Base-by-base conservation (phyloP, 1,284 basidiomycete species). In the Marasmius oreades region DNA sequence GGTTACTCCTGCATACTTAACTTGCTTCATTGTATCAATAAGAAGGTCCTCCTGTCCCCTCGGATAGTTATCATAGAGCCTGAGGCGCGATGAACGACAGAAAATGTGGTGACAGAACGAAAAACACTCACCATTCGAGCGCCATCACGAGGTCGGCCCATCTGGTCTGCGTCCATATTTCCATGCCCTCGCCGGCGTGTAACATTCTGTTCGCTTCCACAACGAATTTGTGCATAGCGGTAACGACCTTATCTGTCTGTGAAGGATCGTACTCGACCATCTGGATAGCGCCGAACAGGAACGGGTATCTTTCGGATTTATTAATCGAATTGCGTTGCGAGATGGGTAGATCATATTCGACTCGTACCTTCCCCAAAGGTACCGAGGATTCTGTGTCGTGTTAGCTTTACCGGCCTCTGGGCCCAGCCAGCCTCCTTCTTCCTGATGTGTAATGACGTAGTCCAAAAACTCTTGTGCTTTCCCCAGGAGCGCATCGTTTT, bases 61-160 rank as follows among this genome's bases (percentile, higher is more conserved):
- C 0, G 78, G 79, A 58, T 81, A 71, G 61, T 75, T 70, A 57
- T 82, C 80, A 59, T 82, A 79, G 31, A 83, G 66, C 81, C 80
- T 82, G 37, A 11, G 22, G 20, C 5, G 28, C 37, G 8, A n/a
- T 37, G 12, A 22, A 44, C 12, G 36, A 36, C 31, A 5, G n/a
- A n/a, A 8, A 18, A 14, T 34, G 53, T 12, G 20, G 44, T n/a
- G 50, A 44, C 34, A 36, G 16, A 26, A 53, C 28, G 28, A 53
- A 18, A 10, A 22, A 2, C n/a, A 55, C 66, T 43, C 61, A 80
- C 81, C 81, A 83, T 65, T 82, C 79, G 59, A 82, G 60, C 31
- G 71, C 67, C 11, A 81, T 78, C 36, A 80, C 77, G 61, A 81
- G 82, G 61, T 84, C 81, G 64, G 82, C 79, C 81, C 80, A 84